Base-by-base conservation (phyloP, 495 filamentous ascomycete species). In the Trichoderma gamsii region DNA sequence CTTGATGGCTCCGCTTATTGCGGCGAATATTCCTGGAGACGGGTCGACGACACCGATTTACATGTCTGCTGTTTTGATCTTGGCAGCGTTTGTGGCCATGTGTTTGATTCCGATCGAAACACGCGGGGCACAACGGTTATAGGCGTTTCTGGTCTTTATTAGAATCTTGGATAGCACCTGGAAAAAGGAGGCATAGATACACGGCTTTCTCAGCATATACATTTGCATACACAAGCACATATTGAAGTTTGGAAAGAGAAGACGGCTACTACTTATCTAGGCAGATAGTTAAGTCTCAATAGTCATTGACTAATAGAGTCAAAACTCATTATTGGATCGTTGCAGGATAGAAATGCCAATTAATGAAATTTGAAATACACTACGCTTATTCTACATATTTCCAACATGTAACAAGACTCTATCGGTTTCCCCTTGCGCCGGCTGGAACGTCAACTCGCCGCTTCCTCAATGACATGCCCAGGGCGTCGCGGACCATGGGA, bases 1-100 rank as follows among this genome's bases (percentile, higher is more conserved):
- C 1, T 83, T 94, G 35, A 79, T 92, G 74, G 90, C 92, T 32
- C 91, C 91, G 0, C 81, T 94, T 15, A 80, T 94, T 61, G 91
- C 90, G 7, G 91, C 91, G 68, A 90, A 86, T 73, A 74, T 81
- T 25, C 87, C 89, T 1, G 86, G 89, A 66, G 78, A 92, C 41
- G 80, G 86, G 61, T 88, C 88, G n/a, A 79, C 83, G 0, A 83
- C 83, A 44, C 91, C 90, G 5, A 86, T 94, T 2, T 94, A 92
- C 75, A 81, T 93, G 63, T 86, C 86, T 66, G 91, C 88, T 0
- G 84, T 80, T 43, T 74, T 93, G 69, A 90, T 93, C 72, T 72
- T 93, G 52, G 84, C 82, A 0, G 87, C 90, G 0, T 89, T 87
- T 29, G 69, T 86, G 44, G 77, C 88, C 61, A 88, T 89, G 65